Conservation (phyloP, 768 basidiomycete genomes). For the Auricularia sp. region DNA sequence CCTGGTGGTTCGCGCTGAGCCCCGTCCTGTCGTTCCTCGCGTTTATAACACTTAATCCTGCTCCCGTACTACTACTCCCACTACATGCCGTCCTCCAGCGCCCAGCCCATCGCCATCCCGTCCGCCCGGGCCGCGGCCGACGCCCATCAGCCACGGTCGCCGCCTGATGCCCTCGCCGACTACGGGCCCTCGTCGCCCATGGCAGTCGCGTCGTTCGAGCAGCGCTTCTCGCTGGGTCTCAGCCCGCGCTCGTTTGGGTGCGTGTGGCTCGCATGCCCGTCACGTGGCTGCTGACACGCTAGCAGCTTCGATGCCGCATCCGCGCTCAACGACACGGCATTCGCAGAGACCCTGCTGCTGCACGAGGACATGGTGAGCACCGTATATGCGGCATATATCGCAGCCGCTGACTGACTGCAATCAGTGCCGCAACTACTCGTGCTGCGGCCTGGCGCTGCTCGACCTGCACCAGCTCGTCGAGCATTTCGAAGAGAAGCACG, state of each 20-base stretch:
- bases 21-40: background rate
- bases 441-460: constrained; percentile 35
- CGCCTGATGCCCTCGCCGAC: background rate
- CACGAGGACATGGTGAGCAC: background rate
- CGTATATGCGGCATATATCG: background rate
- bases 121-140: background rate
- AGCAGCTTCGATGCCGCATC: background rate
- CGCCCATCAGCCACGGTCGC: background rate
- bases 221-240: background rate
- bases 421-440: constrained; percentile 36
- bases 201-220: background rate
- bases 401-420: background rate
- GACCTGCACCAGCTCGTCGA: constrained; percentile 42
- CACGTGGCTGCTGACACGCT: background rate
- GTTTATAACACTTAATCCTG: background rate
- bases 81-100: background rate
- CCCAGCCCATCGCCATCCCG: background rate
- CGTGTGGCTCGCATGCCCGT: background rate
- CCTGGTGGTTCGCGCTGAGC: too few species aligned
- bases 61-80: background rate
- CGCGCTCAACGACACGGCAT: background rate
- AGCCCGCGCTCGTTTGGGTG: background rate
- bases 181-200: background rate
- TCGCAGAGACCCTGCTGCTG: background rate
- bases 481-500: constrained; percentile 38